Evolutionary conservation across 768 basidiomycete genomes (phyloP), one percentile per base, ranked within the genome.

Genomic region (Termitomyces sp.): DNA sequence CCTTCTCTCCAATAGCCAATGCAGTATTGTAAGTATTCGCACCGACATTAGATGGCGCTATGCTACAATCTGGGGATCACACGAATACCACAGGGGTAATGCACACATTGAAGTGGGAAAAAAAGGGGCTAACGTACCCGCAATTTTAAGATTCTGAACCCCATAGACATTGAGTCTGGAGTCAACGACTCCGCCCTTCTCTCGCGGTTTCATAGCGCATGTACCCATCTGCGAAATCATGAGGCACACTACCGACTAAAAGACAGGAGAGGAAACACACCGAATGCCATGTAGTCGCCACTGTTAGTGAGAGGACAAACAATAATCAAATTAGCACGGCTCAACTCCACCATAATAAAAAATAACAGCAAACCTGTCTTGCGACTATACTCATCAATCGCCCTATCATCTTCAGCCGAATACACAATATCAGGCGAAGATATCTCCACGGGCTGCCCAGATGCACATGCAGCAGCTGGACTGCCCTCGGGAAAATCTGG

Each of bases 191-290:
- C 85, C 85, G 4, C 76, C 79, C 37, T 75, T 52, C 11, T 79
- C 74, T 23, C 77, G 75, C 3, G 82, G 75, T 64, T 85, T 85
- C 85, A 88, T 87, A 0, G 83, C 79, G 56, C 84, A 86, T 0
- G 84, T 87, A 34, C 85, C 85, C 11, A 83, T 72, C 83, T 85
- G 52, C 5, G 17, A 48, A n/a, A 50, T 43, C 21, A 11, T 44
- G 28, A 46, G 27, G 58, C 30, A 21, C n/a, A 17, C 14, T 39
- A 25, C 10, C n/a, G 16, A 52, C 14, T 16, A 45, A 23, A 17
- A 43, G 23, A 43, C 3, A 25, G 16, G 19, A 25, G 4, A 39
- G 5, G 35, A 77, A 57, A 16, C 39, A 32, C 9, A 32, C 32
- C 1, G 32, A 32, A 10, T 80, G 79, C 74, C 75, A 79, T 0